Conservation (phyloP, 805 yeast species). For the Clavispora santaluciae region DNA sequence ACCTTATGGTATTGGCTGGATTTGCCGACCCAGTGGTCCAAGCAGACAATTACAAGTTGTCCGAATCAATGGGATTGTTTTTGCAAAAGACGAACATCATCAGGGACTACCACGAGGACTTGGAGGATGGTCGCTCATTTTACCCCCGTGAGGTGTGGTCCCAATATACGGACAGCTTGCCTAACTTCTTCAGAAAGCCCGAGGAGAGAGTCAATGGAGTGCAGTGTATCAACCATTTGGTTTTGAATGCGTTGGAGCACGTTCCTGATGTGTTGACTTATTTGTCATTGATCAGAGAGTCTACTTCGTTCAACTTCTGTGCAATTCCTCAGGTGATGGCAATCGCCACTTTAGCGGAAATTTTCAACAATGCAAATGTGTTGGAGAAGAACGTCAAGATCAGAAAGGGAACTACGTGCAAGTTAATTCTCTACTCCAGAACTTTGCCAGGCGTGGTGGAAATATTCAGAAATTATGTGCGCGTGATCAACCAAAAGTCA, state of each 20-base stretch:
- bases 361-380: slow-evolving; percentile 75
- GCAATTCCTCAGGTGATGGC: slow-evolving; percentile 99
- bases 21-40: slow-evolving; percentile 54
- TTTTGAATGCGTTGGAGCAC: slow-evolving; percentile 72
- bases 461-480: slow-evolving; percentile 72
- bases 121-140: slow-evolving; percentile 86
- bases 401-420: slow-evolving; percentile 82
- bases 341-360: slow-evolving; percentile 83
- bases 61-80: slow-evolving; percentile 90
- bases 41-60: slow-evolving; percentile 49
- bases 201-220: slow-evolving; percentile 55
- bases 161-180: slow-evolving; percentile 62
- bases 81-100: slow-evolving; percentile 95
- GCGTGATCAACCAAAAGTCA: slow-evolving; percentile 73
- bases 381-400: slow-evolving; percentile 75
- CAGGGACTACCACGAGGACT: slow-evolving; percentile 90
- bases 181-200: slow-evolving; percentile 47
- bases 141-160: slow-evolving; percentile 96
- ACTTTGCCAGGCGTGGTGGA: slow-evolving; percentile 69
- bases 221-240: slow-evolving; percentile 75
- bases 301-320: slow-evolving; percentile 83
- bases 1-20: slow-evolving; percentile 68
- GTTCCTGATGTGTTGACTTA: slow-evolving; percentile 72
- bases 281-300: slow-evolving; percentile 72
- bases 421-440: slow-evolving; percentile 67